A percentile compares a stretch with the other conserved stretches of the same genome.
These are phyloP conservation scores for Nematocida minor DNA, from an alignment of 371 early-diverging fungal species.

Conservation along the genomic window DNA sequence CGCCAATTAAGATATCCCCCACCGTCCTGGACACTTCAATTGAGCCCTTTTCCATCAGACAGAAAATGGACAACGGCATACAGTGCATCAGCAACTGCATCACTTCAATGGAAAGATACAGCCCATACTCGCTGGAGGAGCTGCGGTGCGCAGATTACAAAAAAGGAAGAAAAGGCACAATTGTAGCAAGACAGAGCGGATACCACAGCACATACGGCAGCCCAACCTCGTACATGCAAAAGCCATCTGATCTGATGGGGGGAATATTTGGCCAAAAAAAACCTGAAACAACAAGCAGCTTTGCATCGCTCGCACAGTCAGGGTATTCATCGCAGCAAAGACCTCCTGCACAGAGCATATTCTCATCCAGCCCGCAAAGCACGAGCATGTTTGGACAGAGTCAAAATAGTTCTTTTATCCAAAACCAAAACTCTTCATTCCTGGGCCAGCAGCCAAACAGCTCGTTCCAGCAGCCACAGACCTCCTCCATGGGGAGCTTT, in stretches of 20 bases:
- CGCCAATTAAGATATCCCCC: constrained; percentile 20
- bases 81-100: neutral
- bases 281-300: neutral
- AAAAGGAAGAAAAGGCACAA: constrained; percentile 17
- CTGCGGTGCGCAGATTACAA: constrained; percentile 42
- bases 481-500: neutral
- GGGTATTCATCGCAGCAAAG: neutral
- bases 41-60: constrained; percentile 10
- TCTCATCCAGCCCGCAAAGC: neutral
- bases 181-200: neutral
- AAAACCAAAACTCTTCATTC: neutral
- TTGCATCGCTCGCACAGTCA: neutral
- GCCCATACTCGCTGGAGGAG: constrained; percentile 25
- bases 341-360: neutral
- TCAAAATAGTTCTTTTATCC: neutral
- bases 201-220: neutral
- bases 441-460: neutral
- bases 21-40: neutral
- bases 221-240: neutral
- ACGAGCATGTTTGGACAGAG: constrained; percentile 10
- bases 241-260: constrained; percentile 8
- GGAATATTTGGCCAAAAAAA: neutral
- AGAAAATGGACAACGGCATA: neutral
- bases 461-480: constrained; percentile 1
- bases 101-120: constrained; percentile 30